A percentile compares a stretch with the other conserved stretches of the same genome.
Evolutionary conservation across 2,329 filamentous ascomycete species (phyloP).

Genomic region (Purpureocillium lavendulum): DNA sequence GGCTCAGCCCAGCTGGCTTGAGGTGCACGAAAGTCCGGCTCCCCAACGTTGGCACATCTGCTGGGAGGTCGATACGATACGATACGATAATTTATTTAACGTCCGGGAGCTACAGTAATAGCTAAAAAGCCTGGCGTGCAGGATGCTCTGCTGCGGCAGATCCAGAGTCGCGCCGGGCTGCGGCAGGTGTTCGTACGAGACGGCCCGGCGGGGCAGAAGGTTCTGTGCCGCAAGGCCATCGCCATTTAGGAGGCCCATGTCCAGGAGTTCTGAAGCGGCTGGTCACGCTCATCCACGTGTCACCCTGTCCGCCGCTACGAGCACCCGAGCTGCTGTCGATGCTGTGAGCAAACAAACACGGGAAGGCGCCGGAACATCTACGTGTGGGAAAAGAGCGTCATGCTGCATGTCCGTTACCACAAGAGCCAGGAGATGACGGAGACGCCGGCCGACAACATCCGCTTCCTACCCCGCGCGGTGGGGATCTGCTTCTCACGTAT

Average conservation of each 20-base stretch:
- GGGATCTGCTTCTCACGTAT: background rate
- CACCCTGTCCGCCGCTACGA: background rate
- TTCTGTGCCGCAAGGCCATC: constrained; percentile 1
- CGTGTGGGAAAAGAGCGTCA: background rate
- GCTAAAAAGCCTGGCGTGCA: background rate
- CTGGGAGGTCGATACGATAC: too few relatives aligned
- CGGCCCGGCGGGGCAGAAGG: background rate
- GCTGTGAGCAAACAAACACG: background rate
- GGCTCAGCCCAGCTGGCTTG: too few relatives aligned
- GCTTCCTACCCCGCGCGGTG: background rate
- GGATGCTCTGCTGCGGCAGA: background rate
- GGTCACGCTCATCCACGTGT: background rate
- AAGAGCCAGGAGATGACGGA: background rate
- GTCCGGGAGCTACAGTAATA: background rate
- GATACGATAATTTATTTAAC: too few relatives aligned
- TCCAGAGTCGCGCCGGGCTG: background rate
- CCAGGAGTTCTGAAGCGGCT: background rate
- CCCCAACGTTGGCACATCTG: too few relatives aligned
- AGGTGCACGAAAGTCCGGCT: too few relatives aligned
- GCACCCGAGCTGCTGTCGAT: background rate
- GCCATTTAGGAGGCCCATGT: constrained; percentile 1
- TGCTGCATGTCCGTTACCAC: background rate
- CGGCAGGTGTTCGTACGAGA: background rate
- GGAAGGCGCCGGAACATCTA: background rate
- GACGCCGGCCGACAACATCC: background rate